Evolutionary conservation across 2,329 filamentous ascomycete genomes (phyloP), one percentile per base, ranked within the genome.

Genomic region (Claviceps quebecensis): DNA sequence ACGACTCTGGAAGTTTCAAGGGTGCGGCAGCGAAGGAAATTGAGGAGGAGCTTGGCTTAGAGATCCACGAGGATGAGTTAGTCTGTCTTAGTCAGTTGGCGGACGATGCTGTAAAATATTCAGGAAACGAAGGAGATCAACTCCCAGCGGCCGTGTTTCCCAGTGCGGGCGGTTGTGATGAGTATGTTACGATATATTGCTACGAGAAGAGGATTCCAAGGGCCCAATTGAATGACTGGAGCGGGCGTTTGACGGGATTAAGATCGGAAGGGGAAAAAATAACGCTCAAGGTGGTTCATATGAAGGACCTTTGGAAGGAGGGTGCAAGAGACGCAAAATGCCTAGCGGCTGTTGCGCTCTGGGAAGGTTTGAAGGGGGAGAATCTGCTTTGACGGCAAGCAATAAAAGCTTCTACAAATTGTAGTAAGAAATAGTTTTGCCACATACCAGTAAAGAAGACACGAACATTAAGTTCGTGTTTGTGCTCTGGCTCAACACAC

Each of bases 1-100:
- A 80, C 57, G 70, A 72, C 50, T 61, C 66, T 14, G 75, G 73
- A 1, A 72, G 67, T 29, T 82, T 83, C 58, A 69, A 70, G 13
- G 79, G 80, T 23, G 69, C 71, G 0, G 80, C 79, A 2, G 79
- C 79, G 2, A 72, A 69, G 57, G 80, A 83, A 66, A 78, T 83
- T 9, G 55, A 75, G 54, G 79, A 83, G 65, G 80, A 83, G 62
- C 66, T 81, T 2, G 77, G 75, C 14, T 59, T 82, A 11, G 68
- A 67, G 47, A 78, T 82, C 39, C 62, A 65, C 8, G 68, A 70
- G 48, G 61, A 66, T 4, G 66, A 76, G 53, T 60, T 83, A 43
- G 66, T 61, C 1, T 75, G 72, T 53, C 59, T 83, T 49, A 80
- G 72, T 53, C 73, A 80, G 16, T 57, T 81, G 48, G 75, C 72